These are phyloP conservation scores for Leccinum sublutescens DNA, from an alignment of 768 basidiomycete species.

Conservation along the genomic window DNA sequence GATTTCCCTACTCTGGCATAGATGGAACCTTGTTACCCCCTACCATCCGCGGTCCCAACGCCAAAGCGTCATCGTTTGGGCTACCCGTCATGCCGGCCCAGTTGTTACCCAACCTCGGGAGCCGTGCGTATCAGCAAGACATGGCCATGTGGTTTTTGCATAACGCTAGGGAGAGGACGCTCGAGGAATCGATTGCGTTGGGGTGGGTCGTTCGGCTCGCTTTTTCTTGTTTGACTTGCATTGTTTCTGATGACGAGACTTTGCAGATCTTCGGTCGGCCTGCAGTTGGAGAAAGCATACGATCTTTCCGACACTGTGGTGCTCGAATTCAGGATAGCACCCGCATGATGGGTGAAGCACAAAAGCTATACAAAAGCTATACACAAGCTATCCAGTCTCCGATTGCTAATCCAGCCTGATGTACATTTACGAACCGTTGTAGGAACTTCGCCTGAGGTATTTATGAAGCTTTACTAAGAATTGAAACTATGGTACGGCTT, in stretches of 20 bases:
- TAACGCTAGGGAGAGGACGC: conserved; percentile 43
- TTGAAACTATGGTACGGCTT: too few species aligned
- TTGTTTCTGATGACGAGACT: not conserved
- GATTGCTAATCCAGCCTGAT: not conserved
- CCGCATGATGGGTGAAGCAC: not conserved
- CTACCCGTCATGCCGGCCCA: conserved; percentile 40
- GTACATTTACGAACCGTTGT: not conserved
- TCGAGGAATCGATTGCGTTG: conserved; percentile 13
- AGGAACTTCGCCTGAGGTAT: not conserved
- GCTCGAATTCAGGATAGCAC: not conserved
- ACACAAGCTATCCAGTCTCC: not conserved
- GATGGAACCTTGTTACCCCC: conserved; percentile 22
- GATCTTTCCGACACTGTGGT: not conserved
- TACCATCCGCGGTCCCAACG: conserved; percentile 5
- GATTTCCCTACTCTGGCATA: not conserved
- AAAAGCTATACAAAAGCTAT: not conserved
- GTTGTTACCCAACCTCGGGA: conserved; percentile 48
- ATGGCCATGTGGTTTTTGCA: conserved; percentile 45
- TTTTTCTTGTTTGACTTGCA: not conserved
- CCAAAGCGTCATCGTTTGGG: conserved; percentile 1
- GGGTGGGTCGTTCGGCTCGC: not conserved
- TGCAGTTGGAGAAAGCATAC: not conserved
- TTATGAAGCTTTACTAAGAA: not conserved
- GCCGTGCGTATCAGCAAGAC: conserved; percentile 43
- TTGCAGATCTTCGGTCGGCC: not conserved